phyloP scores from a whole-genome alignment of 2,329 filamentous ascomycete species.

The Aspergillus sp. region DNA sequence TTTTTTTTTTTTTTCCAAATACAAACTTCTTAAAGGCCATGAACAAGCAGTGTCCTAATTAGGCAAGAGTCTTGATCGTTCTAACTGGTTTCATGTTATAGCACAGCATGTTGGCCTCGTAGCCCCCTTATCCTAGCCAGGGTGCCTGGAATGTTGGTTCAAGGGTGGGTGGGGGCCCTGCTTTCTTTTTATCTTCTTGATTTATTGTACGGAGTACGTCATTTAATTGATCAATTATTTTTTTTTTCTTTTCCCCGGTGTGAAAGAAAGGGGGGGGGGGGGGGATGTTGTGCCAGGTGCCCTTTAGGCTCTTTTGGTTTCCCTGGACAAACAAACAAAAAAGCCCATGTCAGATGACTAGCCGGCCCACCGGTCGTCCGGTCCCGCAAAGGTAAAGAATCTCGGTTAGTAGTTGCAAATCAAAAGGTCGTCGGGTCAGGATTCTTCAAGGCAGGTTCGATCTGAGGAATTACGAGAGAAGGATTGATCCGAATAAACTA shows the following conservation, averaged over 20 bases:
- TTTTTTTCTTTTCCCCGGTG: too few relatives aligned
- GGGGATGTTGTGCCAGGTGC: background rate
- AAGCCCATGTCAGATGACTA: background rate
- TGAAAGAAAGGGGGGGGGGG: background rate
- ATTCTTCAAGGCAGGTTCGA: background rate
- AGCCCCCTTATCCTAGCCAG: background rate
- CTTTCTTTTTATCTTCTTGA: too few relatives aligned
- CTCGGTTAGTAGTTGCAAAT: background rate
- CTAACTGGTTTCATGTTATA: conserved; percentile 12
- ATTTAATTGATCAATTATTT: too few relatives aligned
- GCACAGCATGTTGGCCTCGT: conserved; percentile 5
- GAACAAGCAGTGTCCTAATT: conserved; percentile 3
- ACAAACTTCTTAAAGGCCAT: background rate
- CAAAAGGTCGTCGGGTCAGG: background rate
- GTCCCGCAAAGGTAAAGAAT: too few relatives aligned
- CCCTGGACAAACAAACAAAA: background rate
- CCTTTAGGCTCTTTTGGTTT: background rate
- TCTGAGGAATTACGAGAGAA: background rate
- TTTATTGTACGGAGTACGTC: too few relatives aligned
- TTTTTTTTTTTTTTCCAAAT: background rate
- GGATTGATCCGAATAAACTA: background rate
- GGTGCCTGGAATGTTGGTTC: background rate
- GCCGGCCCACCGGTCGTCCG: background rate
- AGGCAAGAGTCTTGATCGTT: conserved; percentile 8
- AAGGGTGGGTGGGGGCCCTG: background rate